Evolutionary conservation across 1,284 basidiomycete genomes (phyloP), one percentile per base, ranked within the genome.

Genomic region (Ustilago sp.): DNA sequence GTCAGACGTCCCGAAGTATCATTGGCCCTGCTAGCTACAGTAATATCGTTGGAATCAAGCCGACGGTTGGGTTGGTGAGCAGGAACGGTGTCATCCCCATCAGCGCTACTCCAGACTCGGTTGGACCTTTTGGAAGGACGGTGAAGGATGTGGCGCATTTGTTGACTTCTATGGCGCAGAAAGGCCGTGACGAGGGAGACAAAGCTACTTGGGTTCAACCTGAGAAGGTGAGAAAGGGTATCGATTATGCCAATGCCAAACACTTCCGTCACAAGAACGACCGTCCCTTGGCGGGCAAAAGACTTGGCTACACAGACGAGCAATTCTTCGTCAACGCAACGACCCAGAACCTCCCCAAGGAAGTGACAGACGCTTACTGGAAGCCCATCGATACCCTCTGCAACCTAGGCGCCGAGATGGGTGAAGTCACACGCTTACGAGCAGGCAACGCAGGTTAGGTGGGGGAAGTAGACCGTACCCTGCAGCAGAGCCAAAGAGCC

Each of bases 401-500:
- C 43, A 51, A 53, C 19, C 43, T 65, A 13, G 71, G 71, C 28
- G 66, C 71, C 0, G 59, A 65, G 39, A 62, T 74, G 66, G 63
- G 68, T 19, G 59, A 68, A 38, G 66, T 74, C 32, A 5, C 91
- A 89, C 83, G 91, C 91, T 1, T 92, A 90, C 77, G 91, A 92
- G 79, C 91, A 91, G 77, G 87, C 88, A 72, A 92, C 91, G 0
- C 87, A 89, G 68, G 89, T 89, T 4, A 83, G 91, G n/a, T 80
- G 90, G 41, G 23, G 80, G 85, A 60, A 85, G 89, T 63, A 88
- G 84, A 68, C 90, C 91, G 1, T 91, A 89, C 74, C 62, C 87
- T 3, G 90, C 87, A 8, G 91, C 90, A 1, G 89, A 91, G 38
- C 91, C 91, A 3, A 89, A 86, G 77, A 91, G 90, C 8, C 91